Base-by-base conservation (phyloP, 2,329 filamentous ascomycete genomes). In the Mollisiaceae sp. region DNA sequence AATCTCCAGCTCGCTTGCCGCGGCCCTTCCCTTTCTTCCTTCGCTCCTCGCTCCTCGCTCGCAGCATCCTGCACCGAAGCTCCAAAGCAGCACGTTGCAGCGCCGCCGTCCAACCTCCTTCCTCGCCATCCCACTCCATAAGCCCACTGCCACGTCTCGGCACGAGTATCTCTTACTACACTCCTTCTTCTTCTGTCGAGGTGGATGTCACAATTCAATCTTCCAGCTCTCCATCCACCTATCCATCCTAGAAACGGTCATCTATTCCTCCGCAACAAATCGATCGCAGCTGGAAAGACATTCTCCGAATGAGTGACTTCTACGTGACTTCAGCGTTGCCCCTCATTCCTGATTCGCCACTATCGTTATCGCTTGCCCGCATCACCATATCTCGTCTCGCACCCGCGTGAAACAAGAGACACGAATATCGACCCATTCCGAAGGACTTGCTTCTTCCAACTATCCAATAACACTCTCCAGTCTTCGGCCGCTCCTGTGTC, bases 101-200 rank as follows among this genome's bases (percentile, higher is more conserved):
- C 32, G 38, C 43, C 43, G 45, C 56, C 43, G 45, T 52, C 45
- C 15, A 64, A 64, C 32, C 32, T 55, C 43, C 62, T 15, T 27
- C 47, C 11, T n/a, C 47, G 35, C n/a, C 47, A 27, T 32, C 36
- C 57, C 57, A 64, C 47, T 22, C 62, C 62, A 64, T 5, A 45
- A 24, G 56, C 35, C 1, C 8, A 9, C 2, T 64, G 62, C 62
- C 62, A 64, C 62, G 62, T 64, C 36, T 35, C 27, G 54, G 6
- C 41, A 12, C 2, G 3, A 18, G 15, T 18, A 22, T 3, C 8
- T 47, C 2, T 8, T 47, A n/a, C 47, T 52, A 27, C 47, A 52
- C 47, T 52, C 47, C 47, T 52, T 18, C 20, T 52, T 22, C 20
- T 27, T 52, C 22, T 11, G 20, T 52, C 20, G 24, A 52, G 11